phyloP scores from a whole-genome alignment of 768 basidiomycete species.

The Cystobasidium ongulense region DNA sequence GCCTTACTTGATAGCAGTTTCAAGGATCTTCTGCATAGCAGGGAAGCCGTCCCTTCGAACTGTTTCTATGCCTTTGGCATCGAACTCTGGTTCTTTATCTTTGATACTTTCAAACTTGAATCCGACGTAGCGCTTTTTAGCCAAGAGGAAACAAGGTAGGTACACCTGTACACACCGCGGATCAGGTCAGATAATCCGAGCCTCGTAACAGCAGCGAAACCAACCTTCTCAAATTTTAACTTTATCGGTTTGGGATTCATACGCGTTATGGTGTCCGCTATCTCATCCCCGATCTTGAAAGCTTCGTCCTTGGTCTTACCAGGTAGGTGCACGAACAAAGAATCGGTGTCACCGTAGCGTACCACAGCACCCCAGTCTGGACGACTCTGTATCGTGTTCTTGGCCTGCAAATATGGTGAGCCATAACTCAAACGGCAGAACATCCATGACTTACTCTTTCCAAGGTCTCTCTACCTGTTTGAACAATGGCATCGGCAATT shows the following conservation, averaged over 20 bases:
- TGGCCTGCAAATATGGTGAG: slow-evolving; percentile 69
- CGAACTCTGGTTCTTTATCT: slow-evolving; percentile 69
- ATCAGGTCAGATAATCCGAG: too few species aligned
- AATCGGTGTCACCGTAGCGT: slow-evolving; percentile 97
- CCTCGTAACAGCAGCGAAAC: too few species aligned
- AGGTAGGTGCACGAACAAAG: slow-evolving; percentile 80
- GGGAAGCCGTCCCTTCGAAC: slow-evolving; percentile 83
- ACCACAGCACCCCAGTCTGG: slow-evolving; percentile 82
- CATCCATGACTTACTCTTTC: slow-evolving; percentile 75
- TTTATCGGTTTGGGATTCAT: slow-evolving; percentile 85
- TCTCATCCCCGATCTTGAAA: slow-evolving; percentile 84
- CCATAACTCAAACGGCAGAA: too few species aligned
- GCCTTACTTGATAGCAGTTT: slow-evolving; percentile 72
- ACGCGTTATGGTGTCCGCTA: slow-evolving; percentile 75
- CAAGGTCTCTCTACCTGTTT: slow-evolving; percentile 86
- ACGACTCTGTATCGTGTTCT: slow-evolving; percentile 64
- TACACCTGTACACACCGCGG: too few species aligned
- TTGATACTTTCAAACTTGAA: slow-evolving; percentile 85
- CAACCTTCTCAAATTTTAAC: slow-evolving; percentile 94
- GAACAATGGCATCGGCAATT: slow-evolving; percentile 95
- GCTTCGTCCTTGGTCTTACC: slow-evolving; percentile 90
- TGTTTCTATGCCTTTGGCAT: slow-evolving; percentile 97
- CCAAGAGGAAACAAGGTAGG: slow-evolving; percentile 84
- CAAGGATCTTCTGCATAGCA: slow-evolving; percentile 87
- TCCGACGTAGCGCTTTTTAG: slow-evolving; percentile 97